Percentiles rank a stretch among this genome's conserved stretches.
phyloP scores from a whole-genome alignment of 2,329 filamentous ascomycete genomes.

The Pleurostoma richardsiae region DNA sequence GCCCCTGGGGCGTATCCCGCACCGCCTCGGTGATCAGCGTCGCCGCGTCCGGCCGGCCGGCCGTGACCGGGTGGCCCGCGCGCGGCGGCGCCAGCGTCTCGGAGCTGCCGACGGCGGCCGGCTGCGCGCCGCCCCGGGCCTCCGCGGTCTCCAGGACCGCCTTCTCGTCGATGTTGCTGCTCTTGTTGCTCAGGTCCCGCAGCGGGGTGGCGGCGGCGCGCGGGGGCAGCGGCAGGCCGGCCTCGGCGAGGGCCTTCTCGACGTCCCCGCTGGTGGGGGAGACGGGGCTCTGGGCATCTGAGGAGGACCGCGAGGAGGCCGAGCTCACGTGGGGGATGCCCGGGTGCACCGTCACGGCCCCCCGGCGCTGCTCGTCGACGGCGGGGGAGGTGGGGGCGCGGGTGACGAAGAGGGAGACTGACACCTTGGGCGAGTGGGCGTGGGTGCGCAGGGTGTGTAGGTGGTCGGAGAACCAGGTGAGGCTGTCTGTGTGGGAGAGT shows the following conservation, averaged over 20 bases:
- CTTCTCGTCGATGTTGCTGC: not conserved
- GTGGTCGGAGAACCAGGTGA: slow-evolving; percentile 32
- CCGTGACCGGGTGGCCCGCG: slow-evolving; percentile 19
- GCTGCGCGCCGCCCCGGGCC: slow-evolving; percentile 2
- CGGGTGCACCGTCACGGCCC: slow-evolving; percentile 5
- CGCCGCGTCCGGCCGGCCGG: slow-evolving; percentile 35
- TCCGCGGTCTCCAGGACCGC: not conserved
- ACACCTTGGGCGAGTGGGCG: slow-evolving; percentile 28
- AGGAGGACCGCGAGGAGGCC: slow-evolving; percentile 10
- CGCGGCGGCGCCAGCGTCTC: slow-evolving; percentile 2
- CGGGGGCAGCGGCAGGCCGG: not conserved
- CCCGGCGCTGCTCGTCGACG: slow-evolving; percentile 2
- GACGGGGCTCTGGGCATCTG: slow-evolving; percentile 1
- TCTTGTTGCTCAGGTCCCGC: too few relatives aligned
- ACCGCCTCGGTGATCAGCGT: slow-evolving; percentile 32
- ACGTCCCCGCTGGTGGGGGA: slow-evolving; percentile 5
- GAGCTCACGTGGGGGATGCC: not conserved
- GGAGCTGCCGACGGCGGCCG: slow-evolving; percentile 7
- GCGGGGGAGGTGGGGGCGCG: slow-evolving; percentile 9
- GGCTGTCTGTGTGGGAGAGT: slow-evolving; percentile 16
- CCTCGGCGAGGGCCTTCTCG: slow-evolving; percentile 11
- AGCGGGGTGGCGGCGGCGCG: not conserved
- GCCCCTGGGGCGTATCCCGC: slow-evolving; percentile 19
- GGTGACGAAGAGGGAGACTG: slow-evolving; percentile 32
- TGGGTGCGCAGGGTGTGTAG: slow-evolving; percentile 30